Evolutionary conservation across 495 filamentous ascomycete genomes (phyloP), one percentile per base, ranked within the genome.

Genomic region (Xylaria curta): DNA sequence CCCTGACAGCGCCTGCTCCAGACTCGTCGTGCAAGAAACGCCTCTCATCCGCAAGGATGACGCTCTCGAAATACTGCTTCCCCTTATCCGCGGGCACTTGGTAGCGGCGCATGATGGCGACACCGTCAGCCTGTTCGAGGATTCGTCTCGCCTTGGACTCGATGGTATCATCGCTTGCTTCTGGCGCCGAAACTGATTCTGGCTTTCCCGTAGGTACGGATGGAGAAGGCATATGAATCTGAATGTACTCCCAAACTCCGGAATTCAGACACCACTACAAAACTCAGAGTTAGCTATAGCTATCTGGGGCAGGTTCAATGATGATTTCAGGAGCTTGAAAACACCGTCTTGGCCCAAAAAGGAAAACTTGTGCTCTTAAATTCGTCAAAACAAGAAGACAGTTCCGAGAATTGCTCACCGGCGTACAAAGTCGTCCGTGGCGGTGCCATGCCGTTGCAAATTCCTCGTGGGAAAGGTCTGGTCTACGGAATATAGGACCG

Each of bases 11-110:
- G 31, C 70, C 56, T n/a, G 70, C 60, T 13, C 70, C 70, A 24
- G 62, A 68, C 62, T 72, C 70, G 4, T 72, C 70, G 46, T 72
- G 70, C 46, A 72, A 44, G 28, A 72, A 72, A 19, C 63, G 47
- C 38, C 70, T 53, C 62, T 72, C 70, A 38, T 72, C 70, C 4
- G 26, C 12, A n/a, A 72, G 62, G 33, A 72, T 19, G 36, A 42
- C 46, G n/a, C 17, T 28, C 53, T 54, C 58, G 47, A 66, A 58
- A 53, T 66, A 66, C 19, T n/a, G 31, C 1, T 53, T 17, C 0
- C 63, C 63, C 19, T 12, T 31, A 28, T 66, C 46, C 28, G 63
- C 17, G 4, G 63, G 28, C 7, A 53, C 63, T 46, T 49, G 15
- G 28, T 51, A 66, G 1, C 63, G 46, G 63, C 63, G 63, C 63